A percentile compares a stretch with the other conserved stretches of the same genome.
Conservation (phyloP, 2,329 filamentous ascomycete genomes). For the Neurospora sp. region DNA sequence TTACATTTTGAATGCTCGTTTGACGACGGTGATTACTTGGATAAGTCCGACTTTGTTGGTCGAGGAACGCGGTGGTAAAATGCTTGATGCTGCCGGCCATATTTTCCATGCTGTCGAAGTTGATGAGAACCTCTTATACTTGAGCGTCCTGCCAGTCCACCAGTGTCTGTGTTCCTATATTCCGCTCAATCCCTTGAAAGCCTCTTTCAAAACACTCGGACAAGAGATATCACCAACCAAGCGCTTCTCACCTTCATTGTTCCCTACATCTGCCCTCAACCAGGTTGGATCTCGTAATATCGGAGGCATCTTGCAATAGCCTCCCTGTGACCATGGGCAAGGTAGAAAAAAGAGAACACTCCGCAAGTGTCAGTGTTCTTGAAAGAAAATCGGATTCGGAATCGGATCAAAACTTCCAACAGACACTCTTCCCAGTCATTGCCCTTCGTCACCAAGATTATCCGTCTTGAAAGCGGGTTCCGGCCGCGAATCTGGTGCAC, state of each 20-base stretch:
- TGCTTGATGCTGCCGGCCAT: neutral
- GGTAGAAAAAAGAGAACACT: neutral
- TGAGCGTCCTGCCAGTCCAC: fast-evolving
- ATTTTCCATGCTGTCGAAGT: neutral
- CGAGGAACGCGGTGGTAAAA: neutral
- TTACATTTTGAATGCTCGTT: no score
- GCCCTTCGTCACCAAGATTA: neutral
- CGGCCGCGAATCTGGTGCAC: neutral
- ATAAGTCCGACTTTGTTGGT: no score
- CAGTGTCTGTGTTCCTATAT: neutral
- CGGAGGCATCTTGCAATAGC: neutral
- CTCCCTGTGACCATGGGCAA: neutral
- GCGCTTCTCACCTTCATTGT: neutral
- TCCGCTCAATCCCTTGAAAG: no score
- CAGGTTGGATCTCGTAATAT: neutral
- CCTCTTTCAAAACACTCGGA: neutral
- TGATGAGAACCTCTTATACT: neutral
- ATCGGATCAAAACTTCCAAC: neutral
- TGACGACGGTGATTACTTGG: fast-evolving
- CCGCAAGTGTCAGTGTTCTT: neutral
- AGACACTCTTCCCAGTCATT: neutral
- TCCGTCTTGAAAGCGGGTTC: neutral
- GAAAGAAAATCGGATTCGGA: neutral
- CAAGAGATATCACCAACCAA: neutral
- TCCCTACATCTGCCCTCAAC: fast-evolving